Evolutionary conservation across 805 yeast species (phyloP), one percentile per base, ranked within the genome.

Genomic region (Cyberlindnera mrakii): DNA sequence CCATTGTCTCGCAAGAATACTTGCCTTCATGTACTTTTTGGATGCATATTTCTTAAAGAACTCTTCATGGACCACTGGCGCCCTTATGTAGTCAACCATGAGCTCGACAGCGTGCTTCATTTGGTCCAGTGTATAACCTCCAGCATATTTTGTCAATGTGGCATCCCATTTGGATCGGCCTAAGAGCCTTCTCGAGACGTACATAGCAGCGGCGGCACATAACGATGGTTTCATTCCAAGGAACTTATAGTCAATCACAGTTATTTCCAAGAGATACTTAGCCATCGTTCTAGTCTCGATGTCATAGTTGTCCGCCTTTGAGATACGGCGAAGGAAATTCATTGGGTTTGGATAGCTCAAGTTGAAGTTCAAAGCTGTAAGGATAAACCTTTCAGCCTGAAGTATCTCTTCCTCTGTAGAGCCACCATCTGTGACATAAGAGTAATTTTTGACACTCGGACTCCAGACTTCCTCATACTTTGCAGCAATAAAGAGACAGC

Each of bases 11-110:
- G 91, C 84, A 46, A 84, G 70, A 19, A 83, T 77, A 43, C 87
- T 79, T 17, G 87, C 89, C 63, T 86, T 85, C 85, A 91, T 80
- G 59, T 82, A 88, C 60, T 85, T 82, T 59, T 89, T 79, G 30
- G 91, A 78, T 40, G 95, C 90, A 62, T 91, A 91, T 66, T 91
- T 93, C 60, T 85, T 86, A 70, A 88, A 88, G 55, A 90, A 87
- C 60, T 88, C 96, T 58, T 86, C 95, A 64, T 89, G 96, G 44
- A 77, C 80, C 39, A 89, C 86, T 6, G 96, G 96, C 37, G 83
- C 75, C 37, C 78, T 76, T 51, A 85, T 65, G 63, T 87, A 91
- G 56, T 79, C 85, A 65, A 86, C 73, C 47, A 93, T 75, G 68
- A 83, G 73, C 48, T 78, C 80, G 46, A 86, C 75, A 45, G 85